Evolutionary conservation across 257 asterid genomes (phyloP), one percentile per base, ranked within the genome.

Genomic region (Schizonepeta tenuifolia): DNA sequence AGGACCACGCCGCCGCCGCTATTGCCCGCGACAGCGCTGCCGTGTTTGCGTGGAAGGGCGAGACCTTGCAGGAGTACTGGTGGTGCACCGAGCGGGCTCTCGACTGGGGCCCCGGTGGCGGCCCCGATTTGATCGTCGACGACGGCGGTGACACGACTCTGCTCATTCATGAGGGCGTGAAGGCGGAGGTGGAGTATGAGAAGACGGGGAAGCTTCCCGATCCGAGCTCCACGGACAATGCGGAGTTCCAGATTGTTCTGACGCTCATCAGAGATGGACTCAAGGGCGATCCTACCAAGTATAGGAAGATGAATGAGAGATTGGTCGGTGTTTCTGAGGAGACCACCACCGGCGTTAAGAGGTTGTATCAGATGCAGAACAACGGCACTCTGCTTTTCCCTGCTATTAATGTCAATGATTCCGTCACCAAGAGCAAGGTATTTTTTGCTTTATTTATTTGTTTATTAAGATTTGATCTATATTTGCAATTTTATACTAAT

Each of bases 21-120:
- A 65, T 65, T 10, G 77, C 81, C 6, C 77, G 81, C 56, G 77
- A 77, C 65, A 71, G 77, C 69, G 81, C 77, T 17, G 73, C 81
- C 6, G 81, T 77, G 2, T 77, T 77, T 70, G 77, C 81, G 7
- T 71, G 77, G 81, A 77, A 71, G 22, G 81, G 81, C 0, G 77
- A 71, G 70, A 77, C 81, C 17, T 43, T 77, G 12, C 81, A 77
- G 77, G 77, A 77, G 74, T 77, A 77, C 74, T 77, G 77, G 81
- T 77, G 81, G 81, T 77, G 81, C 81, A 77, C 77, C 55, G 81
- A 77, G 77, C 50, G 81, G 8, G 81, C 81, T 26, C 81, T 77
- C 13, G 77, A 77, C 43, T 77, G 81, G 81, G 81, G 81, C 4
- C 81, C 81, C 47, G 81, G 38, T 12, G 81, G 81, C 28, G 81